A percentile compares a stretch with the other conserved stretches of the same genome.
phyloP scores from a whole-genome alignment of 441 rosid species.

The Populus trichocarpa region DNA sequence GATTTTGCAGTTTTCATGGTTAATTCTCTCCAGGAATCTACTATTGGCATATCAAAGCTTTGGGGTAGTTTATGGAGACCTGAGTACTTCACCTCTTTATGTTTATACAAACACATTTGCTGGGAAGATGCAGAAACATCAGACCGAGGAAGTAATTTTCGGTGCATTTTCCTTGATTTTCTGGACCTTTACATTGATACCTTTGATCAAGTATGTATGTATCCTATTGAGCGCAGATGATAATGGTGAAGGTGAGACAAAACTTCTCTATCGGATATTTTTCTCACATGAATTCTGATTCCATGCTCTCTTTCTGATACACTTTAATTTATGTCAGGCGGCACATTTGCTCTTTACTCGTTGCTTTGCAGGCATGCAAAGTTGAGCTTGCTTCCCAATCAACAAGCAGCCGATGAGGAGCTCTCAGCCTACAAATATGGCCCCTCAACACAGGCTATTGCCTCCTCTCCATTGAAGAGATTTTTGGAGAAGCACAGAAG shows the following conservation, averaged over 20 bases:
- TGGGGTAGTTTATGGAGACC: slow-evolving; percentile 82
- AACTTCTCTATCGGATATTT: slow-evolving; percentile 2
- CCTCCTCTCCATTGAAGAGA: slow-evolving; percentile 55
- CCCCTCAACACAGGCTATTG: slow-evolving; percentile 33
- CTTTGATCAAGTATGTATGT: slow-evolving; percentile 66
- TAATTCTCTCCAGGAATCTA: slow-evolving; percentile 51
- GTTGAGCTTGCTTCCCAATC: slow-evolving; percentile 85
- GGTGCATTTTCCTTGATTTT: slow-evolving; percentile 88
- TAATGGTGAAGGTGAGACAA: slow-evolving; percentile 69
- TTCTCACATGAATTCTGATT: not conserved
- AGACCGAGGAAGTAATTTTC: slow-evolving; percentile 56
- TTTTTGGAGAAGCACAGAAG: slow-evolving; percentile 74
- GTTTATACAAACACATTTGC: slow-evolving; percentile 57
- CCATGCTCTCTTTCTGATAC: slow-evolving; percentile 12
- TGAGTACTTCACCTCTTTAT: slow-evolving; percentile 87
- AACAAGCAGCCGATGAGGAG: slow-evolving; percentile 97
- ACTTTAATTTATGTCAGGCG: slow-evolving; percentile 51
- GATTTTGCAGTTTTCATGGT: slow-evolving; percentile 65
- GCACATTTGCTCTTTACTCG: slow-evolving; percentile 86
- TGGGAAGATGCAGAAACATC: slow-evolving; percentile 51
- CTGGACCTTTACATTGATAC: slow-evolving; percentile 79
- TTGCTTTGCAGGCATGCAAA: slow-evolving; percentile 86
- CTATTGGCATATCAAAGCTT: slow-evolving; percentile 87
- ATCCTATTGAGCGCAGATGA: slow-evolving; percentile 69
- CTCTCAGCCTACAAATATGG: slow-evolving; percentile 75